Conservation (phyloP, 345 rosid genomes). For the Gynandropsis gynandra region DNA sequence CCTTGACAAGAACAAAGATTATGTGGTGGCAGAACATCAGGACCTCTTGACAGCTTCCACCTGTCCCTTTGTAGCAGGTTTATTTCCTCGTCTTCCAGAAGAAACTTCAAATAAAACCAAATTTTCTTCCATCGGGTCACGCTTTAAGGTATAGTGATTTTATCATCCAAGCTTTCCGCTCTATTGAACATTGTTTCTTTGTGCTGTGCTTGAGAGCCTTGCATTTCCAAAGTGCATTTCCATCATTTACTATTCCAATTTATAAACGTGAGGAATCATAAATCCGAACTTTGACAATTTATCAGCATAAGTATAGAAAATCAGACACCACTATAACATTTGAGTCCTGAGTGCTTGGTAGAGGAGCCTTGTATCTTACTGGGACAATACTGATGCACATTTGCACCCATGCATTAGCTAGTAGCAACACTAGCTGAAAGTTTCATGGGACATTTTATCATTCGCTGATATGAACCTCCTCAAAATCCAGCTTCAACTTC, state of each 20-base stretch:
- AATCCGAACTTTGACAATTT: slow-evolving; percentile 1
- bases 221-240: background rate
- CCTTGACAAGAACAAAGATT: slow-evolving; percentile 98
- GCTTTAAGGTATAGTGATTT: slow-evolving; percentile 68
- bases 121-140: slow-evolving; percentile 96
- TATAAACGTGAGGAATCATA: background rate
- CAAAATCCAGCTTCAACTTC: slow-evolving; percentile 83
- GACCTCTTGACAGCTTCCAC: slow-evolving; percentile 76
- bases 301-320: slow-evolving; percentile 10
- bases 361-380: slow-evolving; percentile 11
- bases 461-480: slow-evolving; percentile 21
- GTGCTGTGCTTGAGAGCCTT: slow-evolving; percentile 7
- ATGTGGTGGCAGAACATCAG: slow-evolving; percentile 99
- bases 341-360: slow-evolving; percentile 10
- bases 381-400: slow-evolving; percentile 12
- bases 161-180: background rate
- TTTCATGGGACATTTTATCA: background rate
- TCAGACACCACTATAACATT: slow-evolving; percentile 4
- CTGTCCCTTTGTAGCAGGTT: slow-evolving; percentile 65
- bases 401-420: slow-evolving; percentile 10
- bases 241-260: slow-evolving; percentile 6
- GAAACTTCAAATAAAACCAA: slow-evolving; percentile 93
- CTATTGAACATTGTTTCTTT: slow-evolving; percentile 4
- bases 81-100: slow-evolving; percentile 83
- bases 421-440: slow-evolving; percentile 11